Percentiles rank a stretch among this genome's conserved stretches.
These are phyloP conservation scores for Penicillium odoratum DNA, from an alignment of 495 filamentous ascomycete species.

Conservation along the genomic window DNA sequence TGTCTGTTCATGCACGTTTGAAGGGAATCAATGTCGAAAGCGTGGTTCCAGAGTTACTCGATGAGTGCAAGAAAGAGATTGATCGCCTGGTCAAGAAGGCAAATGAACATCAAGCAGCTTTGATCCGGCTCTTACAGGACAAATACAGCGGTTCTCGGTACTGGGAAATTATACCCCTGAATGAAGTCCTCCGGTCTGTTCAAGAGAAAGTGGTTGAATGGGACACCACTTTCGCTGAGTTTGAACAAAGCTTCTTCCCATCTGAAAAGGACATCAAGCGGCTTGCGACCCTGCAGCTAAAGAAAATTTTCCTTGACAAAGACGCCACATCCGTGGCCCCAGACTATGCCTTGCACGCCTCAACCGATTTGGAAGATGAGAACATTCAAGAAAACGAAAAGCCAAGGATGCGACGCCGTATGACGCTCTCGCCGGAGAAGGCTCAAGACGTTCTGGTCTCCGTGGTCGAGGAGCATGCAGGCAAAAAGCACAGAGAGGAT, in stretches of 20 bases:
- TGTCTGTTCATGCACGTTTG: constrained; percentile 77
- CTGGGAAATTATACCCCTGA: constrained; percentile 93
- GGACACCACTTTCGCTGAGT: constrained; percentile 85
- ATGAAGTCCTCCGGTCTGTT: constrained; percentile 80
- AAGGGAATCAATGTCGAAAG: constrained; percentile 88
- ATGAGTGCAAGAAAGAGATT: constrained; percentile 77
- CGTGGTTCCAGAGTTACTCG: constrained; percentile 79
- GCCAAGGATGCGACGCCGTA: constrained; percentile 41
- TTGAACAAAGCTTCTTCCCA: constrained; percentile 91
- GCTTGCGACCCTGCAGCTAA: constrained; percentile 86
- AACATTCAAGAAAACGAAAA: constrained; percentile 38
- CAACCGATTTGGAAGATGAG: constrained; percentile 60
- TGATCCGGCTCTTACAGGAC: constrained; percentile 77
- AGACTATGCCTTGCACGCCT: constrained; percentile 36
- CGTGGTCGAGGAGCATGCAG: constrained; percentile 66
- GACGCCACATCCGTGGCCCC: constrained; percentile 74
- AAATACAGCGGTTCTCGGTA: constrained; percentile 92
- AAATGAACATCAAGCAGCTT: constrained; percentile 71
- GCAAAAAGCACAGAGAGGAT: constrained; percentile 33
- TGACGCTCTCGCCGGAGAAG: constrained; percentile 64
- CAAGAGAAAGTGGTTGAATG: constrained; percentile 92
- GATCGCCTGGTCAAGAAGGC: constrained; percentile 72
- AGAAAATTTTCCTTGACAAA: constrained; percentile 88
- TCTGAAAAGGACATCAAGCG: constrained; percentile 96
- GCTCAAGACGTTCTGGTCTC: constrained; percentile 68